Evolutionary conservation across 2,329 filamentous ascomycete species (phyloP), one percentile per base, ranked within the genome.

Genomic region (Colletotrichum noveboracense): DNA sequence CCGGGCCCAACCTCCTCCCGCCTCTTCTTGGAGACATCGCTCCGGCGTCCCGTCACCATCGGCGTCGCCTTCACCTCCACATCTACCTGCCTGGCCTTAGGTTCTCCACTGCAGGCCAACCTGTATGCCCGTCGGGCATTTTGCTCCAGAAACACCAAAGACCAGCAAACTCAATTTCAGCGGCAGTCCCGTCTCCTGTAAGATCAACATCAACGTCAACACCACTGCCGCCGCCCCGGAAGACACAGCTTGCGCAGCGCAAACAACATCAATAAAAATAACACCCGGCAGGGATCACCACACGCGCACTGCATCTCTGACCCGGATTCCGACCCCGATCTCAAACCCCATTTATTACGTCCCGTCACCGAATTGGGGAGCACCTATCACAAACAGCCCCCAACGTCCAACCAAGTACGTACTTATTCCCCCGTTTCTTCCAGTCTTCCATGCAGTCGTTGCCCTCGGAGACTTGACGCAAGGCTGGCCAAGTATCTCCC

Each of bases 321-420:
- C 68, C 72, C 72, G 68, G 52, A 32, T 75, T 71, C 72, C 72
- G 72, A 75, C 68, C 61, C 36, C 72, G 52, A 75, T 75, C 68
- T 75, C 38, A 34, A 32, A 43, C 61, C 60, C 52, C 69, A 71
- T 70, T 16, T 21, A 32, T 38, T 43, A 21, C 48, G 21, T 48
- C n/a, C 48, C 56, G 26, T 43, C 8, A 32, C 65, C 64, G 36
- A 43, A n/a, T 48, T 48, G 28, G 32, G 61, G 61, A 36, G 28
- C 21, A 28, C 26, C 14, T 28, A n/a, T 58, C 30, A 38, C 32
- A 66, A 66, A 12, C 62, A 66, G n/a, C 58, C 60, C 28, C 58
- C 68, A 64, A 65, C 58, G 26, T 66, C 38, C 16, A 18, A 18
- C 36, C 18, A 48, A 48, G 18, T 48, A 48, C 38, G 38, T 48